Evolutionary conservation across 106 monocot species (phyloP), one percentile per base, ranked within the genome.

Genomic region (Dendrobium officinale): DNA sequence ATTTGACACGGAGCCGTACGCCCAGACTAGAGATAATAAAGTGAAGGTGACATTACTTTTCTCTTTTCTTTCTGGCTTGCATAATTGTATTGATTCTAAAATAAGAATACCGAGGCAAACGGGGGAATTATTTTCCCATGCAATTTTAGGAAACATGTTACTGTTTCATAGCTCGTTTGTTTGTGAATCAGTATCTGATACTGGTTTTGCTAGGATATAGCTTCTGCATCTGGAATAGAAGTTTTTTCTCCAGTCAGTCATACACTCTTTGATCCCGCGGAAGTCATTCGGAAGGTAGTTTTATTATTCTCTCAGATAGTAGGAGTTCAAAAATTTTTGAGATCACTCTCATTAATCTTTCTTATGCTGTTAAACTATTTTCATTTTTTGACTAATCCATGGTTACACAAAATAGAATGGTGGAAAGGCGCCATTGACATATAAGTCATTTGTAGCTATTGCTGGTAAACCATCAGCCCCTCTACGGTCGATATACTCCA

Each of bases 181-280:
- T 47, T 40, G 20, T 40, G 33, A 48, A 18, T 70, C 64, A 8
- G 41, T 27, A 4, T 44, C 5, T 29, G 3, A 18, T 16, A 55
- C 42, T 79, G 22, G 15, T 81, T 66, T 15, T 75, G 77, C 3
- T 79, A 95, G 95, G 93, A 90, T 41, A 91, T 93, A 84, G 91
- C 96, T 18, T 70, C 61, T 7, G n/a, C 26, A 54, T 82, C 73
- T 75, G 96, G 91, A 45, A 88, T 96, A 61, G 77, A 87, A 45
- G 93, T 96, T 72, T 85, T 89, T 67, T 87, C 91, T 75, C 96
- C 96, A 2, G 85, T 91, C 18, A 90, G 96, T 75, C 96, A 96
- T 75, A 93, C 96, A 19, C 90, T 96, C 4, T 96, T 96, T 72
- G 80, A 88, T 80, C 91, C 96, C 41, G 82, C 86, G 26, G 85